Conservation (phyloP, 352 stramenopile genomes). For the Globisporangium paroecandrum region DNA sequence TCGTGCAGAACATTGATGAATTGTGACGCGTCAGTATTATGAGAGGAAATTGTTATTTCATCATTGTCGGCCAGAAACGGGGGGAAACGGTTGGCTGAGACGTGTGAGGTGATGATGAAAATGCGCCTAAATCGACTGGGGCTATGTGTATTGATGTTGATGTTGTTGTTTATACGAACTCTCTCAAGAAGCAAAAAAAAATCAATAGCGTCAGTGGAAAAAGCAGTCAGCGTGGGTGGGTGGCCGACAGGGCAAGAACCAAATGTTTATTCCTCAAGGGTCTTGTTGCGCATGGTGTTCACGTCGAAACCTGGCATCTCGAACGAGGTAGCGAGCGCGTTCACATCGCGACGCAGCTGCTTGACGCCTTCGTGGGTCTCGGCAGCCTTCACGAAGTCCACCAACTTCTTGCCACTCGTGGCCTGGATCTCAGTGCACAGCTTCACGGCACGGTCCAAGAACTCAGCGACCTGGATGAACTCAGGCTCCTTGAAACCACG, state of each 20-base stretch:
- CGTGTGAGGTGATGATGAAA: background rate
- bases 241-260: background rate
- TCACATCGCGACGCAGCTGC: constrained; percentile 89
- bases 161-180: background rate
- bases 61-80: too few relatives aligned
- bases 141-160: constrained; percentile 15
- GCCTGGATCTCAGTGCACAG: constrained; percentile 93
- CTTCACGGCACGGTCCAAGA: constrained; percentile 94
- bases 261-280: constrained; percentile 50
- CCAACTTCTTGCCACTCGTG: constrained; percentile 89
- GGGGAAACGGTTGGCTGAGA: background rate
- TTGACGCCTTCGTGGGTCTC: constrained; percentile 83
- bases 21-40: background rate
- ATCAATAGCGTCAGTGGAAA: constrained; percentile 16
- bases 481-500: constrained; percentile 96
- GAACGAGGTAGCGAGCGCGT: constrained; percentile 92
- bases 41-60: background rate
- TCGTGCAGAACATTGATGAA: background rate
- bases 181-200: constrained; percentile 1
- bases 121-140: constrained; percentile 15
- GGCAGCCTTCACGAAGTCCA: constrained; percentile 91
- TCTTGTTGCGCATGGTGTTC: constrained; percentile 87
- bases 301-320: constrained; percentile 96
- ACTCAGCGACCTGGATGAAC: constrained; percentile 95
- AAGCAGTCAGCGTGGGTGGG: background rate